Conservation (phyloP, 306 rosid species). For the Ammopiptanthus mongolicus region DNA sequence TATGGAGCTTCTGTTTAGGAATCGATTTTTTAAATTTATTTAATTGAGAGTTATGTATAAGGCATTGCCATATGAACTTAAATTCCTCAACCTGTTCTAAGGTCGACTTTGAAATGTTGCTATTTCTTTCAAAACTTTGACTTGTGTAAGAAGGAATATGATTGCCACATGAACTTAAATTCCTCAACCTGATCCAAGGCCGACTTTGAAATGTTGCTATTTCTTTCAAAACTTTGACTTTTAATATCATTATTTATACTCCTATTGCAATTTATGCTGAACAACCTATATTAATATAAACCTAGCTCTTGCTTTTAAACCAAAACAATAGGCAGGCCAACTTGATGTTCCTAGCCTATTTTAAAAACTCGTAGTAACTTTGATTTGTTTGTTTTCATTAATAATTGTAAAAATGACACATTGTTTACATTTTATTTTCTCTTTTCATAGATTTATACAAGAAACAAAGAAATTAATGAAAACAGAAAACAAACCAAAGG, state of each 20-base stretch:
- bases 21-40: not conserved
- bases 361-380: not conserved
- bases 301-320: not conserved
- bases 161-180: slow-evolving; percentile 14
- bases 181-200: not conserved
- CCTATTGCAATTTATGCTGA: not conserved
- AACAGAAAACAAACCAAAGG: no score
- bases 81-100: not conserved
- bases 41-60: slow-evolving; percentile 5
- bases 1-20: not conserved
- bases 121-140: slow-evolving; percentile 3
- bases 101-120: not conserved
- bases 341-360: not conserved
- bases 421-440: no score
- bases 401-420: no score
- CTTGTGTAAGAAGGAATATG: not conserved
- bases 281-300: not conserved
- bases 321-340: not conserved
- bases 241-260: not conserved
- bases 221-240: not conserved
- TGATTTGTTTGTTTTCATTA: no score
- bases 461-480: no score
- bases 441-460: no score
- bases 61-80: slow-evolving; percentile 22
- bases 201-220: not conserved